Evolutionary conservation across 1,284 basidiomycete species (phyloP), one percentile per base, ranked within the genome.

Genomic region (Melampsora occidentalis): DNA sequence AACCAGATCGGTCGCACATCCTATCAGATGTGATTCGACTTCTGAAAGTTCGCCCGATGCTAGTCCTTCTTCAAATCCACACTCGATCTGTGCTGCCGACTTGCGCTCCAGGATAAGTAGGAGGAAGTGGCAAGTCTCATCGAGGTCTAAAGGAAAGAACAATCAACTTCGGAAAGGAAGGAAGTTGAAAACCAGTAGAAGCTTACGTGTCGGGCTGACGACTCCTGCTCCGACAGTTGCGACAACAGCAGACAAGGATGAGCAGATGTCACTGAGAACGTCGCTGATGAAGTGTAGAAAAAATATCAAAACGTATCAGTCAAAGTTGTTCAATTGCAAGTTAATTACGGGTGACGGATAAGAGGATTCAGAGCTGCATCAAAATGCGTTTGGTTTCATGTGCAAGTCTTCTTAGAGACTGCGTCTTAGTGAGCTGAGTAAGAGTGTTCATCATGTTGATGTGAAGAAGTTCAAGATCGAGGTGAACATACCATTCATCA

Each of bases 11-110:
- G 91, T 91, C 33, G 97, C 96, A 49, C 94, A 91, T 48, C 92
- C 93, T 83, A 99, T 91, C 77, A 99, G 87, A 61, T 96, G 91
- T 18, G 94, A 93, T 84, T 99, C 97, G 83, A 96, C 97, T 85
- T 99, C 97, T 6, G 95, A 95, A 80, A 92, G 91, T 78, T 88
- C 87, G 71, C 79, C 81, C 39, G 89, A 90, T 78, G 90, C 89
- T 69, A 93, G 92, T 5, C 87, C 86, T 79, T 94, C 93, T 80
- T 96, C 95, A 79, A 92, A 92, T 82, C 98, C 96, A 69, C 94
- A 93, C 83, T 97, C 94, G 83, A 96, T 90, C 84, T 99, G 97
- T 84, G 95, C 97, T 79, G 93, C 87, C 0, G 93, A 92, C 85
- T 95, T 95, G 84, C 94, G 91, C 82, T 94, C 92, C 57, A 98